These are phyloP conservation scores for Amanita rimosa DNA, from an alignment of 768 basidiomycete species.

Conservation along the genomic window DNA sequence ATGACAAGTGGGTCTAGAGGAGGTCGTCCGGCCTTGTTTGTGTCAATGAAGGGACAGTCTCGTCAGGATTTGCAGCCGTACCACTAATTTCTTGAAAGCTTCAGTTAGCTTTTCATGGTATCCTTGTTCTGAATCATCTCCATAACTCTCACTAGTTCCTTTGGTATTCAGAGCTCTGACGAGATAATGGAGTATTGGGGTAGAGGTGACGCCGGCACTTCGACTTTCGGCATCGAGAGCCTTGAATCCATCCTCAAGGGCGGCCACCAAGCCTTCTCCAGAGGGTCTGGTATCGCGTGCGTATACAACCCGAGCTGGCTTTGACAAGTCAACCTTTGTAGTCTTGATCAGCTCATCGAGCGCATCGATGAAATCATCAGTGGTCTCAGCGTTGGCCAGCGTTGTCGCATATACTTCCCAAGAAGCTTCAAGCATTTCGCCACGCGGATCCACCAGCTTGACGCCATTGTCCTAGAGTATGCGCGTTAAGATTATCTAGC, in stretches of 20 bases:
- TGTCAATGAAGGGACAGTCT: conserved; percentile 4
- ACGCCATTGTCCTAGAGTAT: conserved; percentile 86
- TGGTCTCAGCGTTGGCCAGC: conserved; percentile 73
- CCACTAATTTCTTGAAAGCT: conserved; percentile 82
- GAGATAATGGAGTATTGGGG: conserved; percentile 92
- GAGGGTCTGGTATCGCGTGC: conserved; percentile 91
- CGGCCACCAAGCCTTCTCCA: conserved; percentile 60
- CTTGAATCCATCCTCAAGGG: conserved; percentile 74
- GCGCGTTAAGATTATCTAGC: conserved; percentile 5
- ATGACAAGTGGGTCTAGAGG: conserved; percentile 55
- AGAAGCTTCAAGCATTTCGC: conserved; percentile 91
- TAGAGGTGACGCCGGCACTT: conserved; percentile 81
- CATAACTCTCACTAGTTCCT: conserved; percentile 66
- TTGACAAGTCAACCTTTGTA: conserved; percentile 66
- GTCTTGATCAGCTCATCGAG: conserved; percentile 51
- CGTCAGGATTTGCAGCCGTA: conserved; percentile 26
- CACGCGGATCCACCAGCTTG: conserved; percentile 93
- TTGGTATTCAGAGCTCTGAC: conserved; percentile 85
- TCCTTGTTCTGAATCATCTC: conserved; percentile 69
- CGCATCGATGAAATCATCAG: conserved; percentile 58
- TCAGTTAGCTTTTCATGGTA: conserved; percentile 74
- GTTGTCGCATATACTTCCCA: conserved; percentile 88
- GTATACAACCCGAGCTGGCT: conserved; percentile 78
- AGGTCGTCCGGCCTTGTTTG: conserved; percentile 43
- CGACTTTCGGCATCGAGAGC: conserved; percentile 59